Evolutionary conservation across 768 basidiomycete species (phyloP).

Genomic region (Harrya chromipes): DNA sequence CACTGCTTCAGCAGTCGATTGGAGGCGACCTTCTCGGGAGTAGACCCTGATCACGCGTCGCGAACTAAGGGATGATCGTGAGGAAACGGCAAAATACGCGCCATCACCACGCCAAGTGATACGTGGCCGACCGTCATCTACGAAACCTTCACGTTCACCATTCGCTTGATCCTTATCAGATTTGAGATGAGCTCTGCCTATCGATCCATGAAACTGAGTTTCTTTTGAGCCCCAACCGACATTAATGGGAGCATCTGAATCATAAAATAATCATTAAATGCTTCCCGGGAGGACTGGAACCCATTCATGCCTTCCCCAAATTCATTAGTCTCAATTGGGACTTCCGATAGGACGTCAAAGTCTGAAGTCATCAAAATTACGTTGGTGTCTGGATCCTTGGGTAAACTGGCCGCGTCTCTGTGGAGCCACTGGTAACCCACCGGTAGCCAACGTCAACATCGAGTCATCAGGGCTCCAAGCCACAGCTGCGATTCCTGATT

Average conservation of each 20-base stretch:
- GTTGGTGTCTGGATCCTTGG: conserved; percentile 59
- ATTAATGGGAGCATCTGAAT: conserved; percentile 81
- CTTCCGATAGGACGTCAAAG: conserved; percentile 87
- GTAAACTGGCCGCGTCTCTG: neutral
- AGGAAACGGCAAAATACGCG: conserved; percentile 81
- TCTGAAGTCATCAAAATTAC: conserved; percentile 85
- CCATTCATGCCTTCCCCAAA: conserved; percentile 76
- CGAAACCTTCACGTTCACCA: conserved; percentile 52
- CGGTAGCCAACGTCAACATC: conserved; percentile 77
- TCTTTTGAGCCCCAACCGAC: conserved; percentile 98
- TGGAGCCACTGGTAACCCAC: conserved; percentile 34
- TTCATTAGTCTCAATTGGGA: conserved; percentile 62
- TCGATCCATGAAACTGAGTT: conserved; percentile 96
- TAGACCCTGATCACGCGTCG: conserved; percentile 30
- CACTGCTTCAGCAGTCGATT: conserved; percentile 81
- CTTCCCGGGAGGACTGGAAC: neutral
- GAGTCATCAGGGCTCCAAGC: conserved; percentile 93
- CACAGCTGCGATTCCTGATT: conserved; percentile 77
- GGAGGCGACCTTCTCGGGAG: conserved; percentile 55
- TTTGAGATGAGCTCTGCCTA: conserved; percentile 63
- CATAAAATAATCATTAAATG: conserved; percentile 8
- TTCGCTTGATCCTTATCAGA: conserved; percentile 52
- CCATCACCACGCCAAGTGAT: conserved; percentile 96
- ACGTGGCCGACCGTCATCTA: conserved; percentile 68
- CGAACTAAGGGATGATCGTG: conserved; percentile 46